These are phyloP conservation scores for Alternaria sp. DNA, from an alignment of 2,329 filamentous ascomycete genomes.

Conservation along the genomic window DNA sequence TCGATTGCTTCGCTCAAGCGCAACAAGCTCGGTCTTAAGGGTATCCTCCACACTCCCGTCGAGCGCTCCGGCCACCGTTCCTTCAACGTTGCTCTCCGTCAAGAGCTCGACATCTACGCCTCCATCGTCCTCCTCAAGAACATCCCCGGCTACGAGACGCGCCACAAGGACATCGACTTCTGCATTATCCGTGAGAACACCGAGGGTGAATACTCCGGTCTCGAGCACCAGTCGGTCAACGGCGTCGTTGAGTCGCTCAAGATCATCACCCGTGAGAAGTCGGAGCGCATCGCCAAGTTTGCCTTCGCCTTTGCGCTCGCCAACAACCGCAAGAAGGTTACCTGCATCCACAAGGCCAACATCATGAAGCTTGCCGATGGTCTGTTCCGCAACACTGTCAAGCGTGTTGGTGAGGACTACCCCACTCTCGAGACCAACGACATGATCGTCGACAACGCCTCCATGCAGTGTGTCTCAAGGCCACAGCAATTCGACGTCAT, in stretches of 20 bases:
- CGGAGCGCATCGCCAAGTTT: conserved; percentile 98
- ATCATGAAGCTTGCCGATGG: conserved; percentile 99
- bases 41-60: conserved; percentile 97
- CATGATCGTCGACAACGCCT: conserved; percentile 99
- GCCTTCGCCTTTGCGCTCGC: conserved; percentile 97
- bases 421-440: conserved; percentile 95
- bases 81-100: conserved; percentile 99
- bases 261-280: conserved; percentile 99
- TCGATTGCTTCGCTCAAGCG: conserved; percentile 94
- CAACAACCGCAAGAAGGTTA: conserved; percentile 99
- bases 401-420: conserved; percentile 91
- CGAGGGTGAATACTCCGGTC: conserved; percentile 98
- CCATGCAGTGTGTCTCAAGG: conserved; percentile 96
- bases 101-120: conserved; percentile 99
- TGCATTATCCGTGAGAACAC: conserved; percentile 99
- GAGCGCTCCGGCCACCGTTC: conserved; percentile 97
- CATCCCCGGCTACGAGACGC: conserved; percentile 97
- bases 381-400: conserved; percentile 98
- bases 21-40: conserved; percentile 99
- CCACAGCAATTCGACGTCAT: conserved; percentile 99
- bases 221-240: conserved; percentile 96
- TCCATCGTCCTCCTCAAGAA: conserved; percentile 99
- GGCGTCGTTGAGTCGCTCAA: conserved; percentile 99
- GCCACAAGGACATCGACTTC: conserved; percentile 95
- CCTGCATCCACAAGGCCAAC: conserved; percentile 99